These are phyloP conservation scores for Mucor lusitanicus DNA, from an alignment of 371 early-diverging fungal species.

Conservation along the genomic window DNA sequence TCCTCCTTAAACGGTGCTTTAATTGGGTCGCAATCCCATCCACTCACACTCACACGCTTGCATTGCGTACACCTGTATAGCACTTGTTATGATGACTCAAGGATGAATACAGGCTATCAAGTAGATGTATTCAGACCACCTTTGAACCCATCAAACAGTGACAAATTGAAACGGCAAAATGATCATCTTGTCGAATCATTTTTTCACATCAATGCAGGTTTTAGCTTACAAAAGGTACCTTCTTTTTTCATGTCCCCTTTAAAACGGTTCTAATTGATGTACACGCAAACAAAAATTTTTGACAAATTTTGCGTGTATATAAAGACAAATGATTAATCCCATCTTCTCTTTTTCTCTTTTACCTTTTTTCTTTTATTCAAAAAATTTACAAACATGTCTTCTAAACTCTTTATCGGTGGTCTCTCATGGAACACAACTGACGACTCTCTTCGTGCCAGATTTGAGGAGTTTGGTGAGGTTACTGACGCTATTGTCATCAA, in stretches of 20 bases:
- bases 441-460: not conserved
- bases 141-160: not conserved
- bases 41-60: no score
- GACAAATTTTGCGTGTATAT: not conserved
- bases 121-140: not conserved
- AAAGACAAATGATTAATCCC: not conserved
- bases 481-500: not conserved
- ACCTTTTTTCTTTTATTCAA: not conserved
- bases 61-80: not conserved
- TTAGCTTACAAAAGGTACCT: not conserved
- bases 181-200: not conserved
- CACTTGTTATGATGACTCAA: not conserved
- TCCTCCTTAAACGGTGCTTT: no score
- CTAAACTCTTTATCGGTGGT: constrained; percentile 70
- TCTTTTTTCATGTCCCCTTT: constrained; percentile 1
- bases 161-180: not conserved
- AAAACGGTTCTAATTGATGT: not conserved
- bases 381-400: not conserved
- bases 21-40: no score
- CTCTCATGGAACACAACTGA: constrained; percentile 55
- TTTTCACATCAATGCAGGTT: not conserved
- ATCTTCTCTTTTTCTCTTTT: not conserved
- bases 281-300: not conserved
- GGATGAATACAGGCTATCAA: not conserved
- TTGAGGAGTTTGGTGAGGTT: not conserved